Evolutionary conservation across 169 alveolate genomes (phyloP), one percentile per base, ranked within the genome.

Genomic region (Babesia ovata): DNA sequence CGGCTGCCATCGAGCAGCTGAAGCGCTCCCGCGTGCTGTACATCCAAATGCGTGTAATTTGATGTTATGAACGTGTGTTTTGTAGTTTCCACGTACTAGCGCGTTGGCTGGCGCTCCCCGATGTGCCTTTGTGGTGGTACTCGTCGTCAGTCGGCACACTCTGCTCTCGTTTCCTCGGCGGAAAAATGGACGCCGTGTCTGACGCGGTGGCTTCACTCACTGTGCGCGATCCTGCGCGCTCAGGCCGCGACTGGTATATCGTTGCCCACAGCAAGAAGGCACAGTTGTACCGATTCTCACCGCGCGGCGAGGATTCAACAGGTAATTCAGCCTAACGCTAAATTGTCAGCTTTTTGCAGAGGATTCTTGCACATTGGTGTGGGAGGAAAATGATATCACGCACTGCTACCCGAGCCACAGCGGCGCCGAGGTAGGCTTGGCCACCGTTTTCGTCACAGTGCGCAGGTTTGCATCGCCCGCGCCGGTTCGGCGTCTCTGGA

Each of bases 201-300:
- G 79, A 53, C 19, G 46, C 45, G 39, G 17, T 81, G 36, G 74
- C 56, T 26, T 63, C 72, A 16, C 61, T 81, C 26, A 71, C 74
- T 28, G 26, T 81, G 59, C 67, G 88, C 42, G 62, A 19, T 9
- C 45, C 50, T 14, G n/a, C 78, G n/a, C 10, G 21, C 19, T 36
- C 54, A 12, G 17, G 19, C 44, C 50, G 69, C 24, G 70, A 81
- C 53, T 81, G 88, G 88, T 73, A 58, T 45, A 54, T 81, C 57
- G 74, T 81, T 16, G 88, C 88, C 12, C 79, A 69, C 60, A 70
- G 88, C 39, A 81, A 81, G 61, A 70, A 61, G 67, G 45, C 60
- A 42, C 84, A 81, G 71, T 28, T 81, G 17, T 72, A 72, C 66
- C 29, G 62, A 39, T 81, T 81, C 29, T 57, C 72, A 21, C 88